Base-by-base conservation (phyloP, 1,284 basidiomycete species). In the Pseudozyma sp. region DNA sequence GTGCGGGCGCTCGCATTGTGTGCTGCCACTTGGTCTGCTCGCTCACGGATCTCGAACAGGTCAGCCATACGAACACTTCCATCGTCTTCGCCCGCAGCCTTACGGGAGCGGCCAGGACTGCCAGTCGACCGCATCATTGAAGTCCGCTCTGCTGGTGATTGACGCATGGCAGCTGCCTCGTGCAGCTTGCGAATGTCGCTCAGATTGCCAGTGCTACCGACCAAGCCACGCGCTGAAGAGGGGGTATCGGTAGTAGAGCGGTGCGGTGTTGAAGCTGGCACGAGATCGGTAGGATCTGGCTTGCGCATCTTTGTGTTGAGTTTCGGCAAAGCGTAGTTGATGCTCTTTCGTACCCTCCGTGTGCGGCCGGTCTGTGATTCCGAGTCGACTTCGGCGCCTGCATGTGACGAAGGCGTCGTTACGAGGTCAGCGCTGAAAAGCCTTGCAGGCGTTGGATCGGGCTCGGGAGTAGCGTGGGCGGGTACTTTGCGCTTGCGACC, bases 231-330 rank as follows among this genome's bases (percentile, higher is more conserved):
- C 21, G 64, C 44, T 2, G 64, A 55, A n/a, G 60, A 14, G 0
- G 70, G 59, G 10, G 63, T 63, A 45, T 34, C 55, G 53, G 39
- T 14, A 8, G 55, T 49, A n/a, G 60, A 60, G 21, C 60, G 65
- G 19, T 59, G 59, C 1, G 70, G 70, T 3, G 75, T 67, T 14
- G 75, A 34, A 19, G 75, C 75, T 18, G 75, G 70, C 4, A 77
- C 55, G 31, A 73, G 38, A 35, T 73, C 78, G 42, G 52, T 67
- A 0, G 79, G 79, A 49, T 84, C 82, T 2, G 83, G 83, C 51
- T 83, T 84, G 42, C 83, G 77, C 83, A 84, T 84, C 77, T 84
- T 84, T 42, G 83, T 85, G 61, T 85, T 85, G 52, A 85, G 77
- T 50, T 85, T 85, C 3, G 83, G 83, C 31, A 85, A 54, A 2